Evolutionary conservation across 2,329 filamentous ascomycete genomes (phyloP), one percentile per base, ranked within the genome.

Genomic region (Ampelomyces quisqualis): DNA sequence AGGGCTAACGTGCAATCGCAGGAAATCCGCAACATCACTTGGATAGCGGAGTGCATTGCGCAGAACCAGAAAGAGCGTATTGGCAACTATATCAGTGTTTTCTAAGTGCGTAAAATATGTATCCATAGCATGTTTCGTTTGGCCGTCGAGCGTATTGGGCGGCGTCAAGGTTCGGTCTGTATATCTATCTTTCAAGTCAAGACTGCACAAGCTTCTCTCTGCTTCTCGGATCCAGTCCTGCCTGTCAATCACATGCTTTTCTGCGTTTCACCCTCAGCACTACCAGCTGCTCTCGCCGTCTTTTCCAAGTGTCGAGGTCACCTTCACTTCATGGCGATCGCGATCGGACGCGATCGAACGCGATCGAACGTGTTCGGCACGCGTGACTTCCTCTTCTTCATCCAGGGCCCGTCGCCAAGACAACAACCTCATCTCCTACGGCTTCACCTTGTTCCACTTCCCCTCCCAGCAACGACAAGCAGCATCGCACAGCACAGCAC

Each of bases 41-140:
- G 93, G 93, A 98, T 98, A 70, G 86, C 93, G 15, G 93, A 98
- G 73, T 98, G 93, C 74, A 98, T 98, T 79, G 93, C 93, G 40
- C 93, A 98, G 74, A 96, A 95, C 76, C 93, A 98, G 73, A 98
- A 98, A 77, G 93, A 98, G 72, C 83, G 93, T 67, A 97, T 98
- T 68, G 87, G 88, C 59, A 98, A 97, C 74, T 98, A 95, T 73
- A 98, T 98, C 70, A 95, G 90, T 72, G 93, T 97, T 49, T 95
- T 98, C 41, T 64, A 47, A 57, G 45, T 41, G 18, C 43, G 17
- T 46, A 42, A 35, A 45, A 27, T 47, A 27, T 57, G 50, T 53
- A 55, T 41, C 45, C 52, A 53, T 55, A 51, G 51, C 49, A 58
- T 58, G 48, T 60, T 50, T 47, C 49, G 47, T 57, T 53, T 49